These are phyloP conservation scores for Scheffersomyces insectosa DNA, from an alignment of 1,139 yeast species.

Conservation along the genomic window DNA sequence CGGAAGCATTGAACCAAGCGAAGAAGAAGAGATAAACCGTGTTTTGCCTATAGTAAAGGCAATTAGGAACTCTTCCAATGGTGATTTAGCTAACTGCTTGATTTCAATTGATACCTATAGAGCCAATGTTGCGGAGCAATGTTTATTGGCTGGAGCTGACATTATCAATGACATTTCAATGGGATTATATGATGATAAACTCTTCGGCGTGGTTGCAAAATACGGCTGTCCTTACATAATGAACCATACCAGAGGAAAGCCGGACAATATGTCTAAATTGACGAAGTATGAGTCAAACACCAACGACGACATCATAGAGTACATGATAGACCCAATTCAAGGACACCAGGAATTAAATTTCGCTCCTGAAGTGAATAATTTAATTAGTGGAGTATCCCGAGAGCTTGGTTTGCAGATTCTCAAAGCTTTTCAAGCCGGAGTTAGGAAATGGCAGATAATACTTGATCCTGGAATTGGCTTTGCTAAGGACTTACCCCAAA, in stretches of 20 bases:
- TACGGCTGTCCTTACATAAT: conserved; percentile 76
- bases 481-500: conserved; percentile 74
- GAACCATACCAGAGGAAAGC: conserved; percentile 85
- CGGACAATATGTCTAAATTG: conserved; percentile 66
- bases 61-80: conserved; percentile 45
- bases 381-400: conserved; percentile 53
- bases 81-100: conserved; percentile 41
- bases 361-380: conserved; percentile 29
- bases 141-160: conserved; percentile 79
- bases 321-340: conserved; percentile 28
- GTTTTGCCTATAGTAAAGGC: conserved; percentile 70
- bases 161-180: conserved; percentile 90
- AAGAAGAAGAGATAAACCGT: conserved; percentile 60
- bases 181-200: conserved; percentile 65
- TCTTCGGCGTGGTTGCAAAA: conserved; percentile 68
- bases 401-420: conserved; percentile 62
- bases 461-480: conserved; percentile 96
- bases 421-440: conserved; percentile 62
- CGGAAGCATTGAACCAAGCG: conserved; percentile 60
- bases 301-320: conserved; percentile 42
- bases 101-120: conserved; percentile 88
- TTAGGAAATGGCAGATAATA: conserved; percentile 86
- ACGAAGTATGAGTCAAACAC: conserved; percentile 54
- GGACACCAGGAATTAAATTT: conserved; percentile 26
- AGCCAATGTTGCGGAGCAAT: conserved; percentile 66